These are phyloP conservation scores for Pseudogymnoascus sp. DNA, from an alignment of 2,329 filamentous ascomycete species.

Conservation along the genomic window DNA sequence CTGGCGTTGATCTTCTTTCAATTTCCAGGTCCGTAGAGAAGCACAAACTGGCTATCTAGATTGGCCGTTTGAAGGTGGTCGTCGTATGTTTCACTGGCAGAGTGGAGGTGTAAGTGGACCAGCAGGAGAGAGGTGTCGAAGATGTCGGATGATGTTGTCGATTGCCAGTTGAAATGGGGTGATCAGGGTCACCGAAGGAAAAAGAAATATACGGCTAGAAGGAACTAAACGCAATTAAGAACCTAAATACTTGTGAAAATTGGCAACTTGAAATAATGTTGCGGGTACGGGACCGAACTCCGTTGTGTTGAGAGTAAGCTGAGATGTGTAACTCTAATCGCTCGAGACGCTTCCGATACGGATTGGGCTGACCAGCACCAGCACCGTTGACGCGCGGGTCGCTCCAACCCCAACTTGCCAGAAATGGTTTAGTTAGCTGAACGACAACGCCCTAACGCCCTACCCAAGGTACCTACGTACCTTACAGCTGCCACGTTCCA, in stretches of 20 bases:
- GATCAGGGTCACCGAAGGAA: background rate
- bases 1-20: background rate
- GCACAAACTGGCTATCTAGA: background rate
- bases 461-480: conserved; percentile 1
- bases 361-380: background rate
- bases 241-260: conserved; percentile 7
- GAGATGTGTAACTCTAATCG: conserved; percentile 9
- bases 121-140: background rate
- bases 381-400: conserved; percentile 1
- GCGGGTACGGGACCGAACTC: background rate
- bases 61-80: background rate
- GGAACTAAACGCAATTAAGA: conserved; percentile 6
- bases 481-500: conserved; percentile 7
- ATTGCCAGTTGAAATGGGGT: background rate
- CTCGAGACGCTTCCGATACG: background rate
- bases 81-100: background rate
- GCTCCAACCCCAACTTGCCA: background rate
- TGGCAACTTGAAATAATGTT: conserved; percentile 6
- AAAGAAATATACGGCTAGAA: background rate
- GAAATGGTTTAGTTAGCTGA: background rate
- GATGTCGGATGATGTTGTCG: conserved; percentile 1
- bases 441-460: background rate
- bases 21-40: background rate
- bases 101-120: background rate
- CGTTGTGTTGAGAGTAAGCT: conserved; percentile 2